Base-by-base conservation (phyloP, 768 basidiomycete species). In the Phanerochaete sordida region DNA sequence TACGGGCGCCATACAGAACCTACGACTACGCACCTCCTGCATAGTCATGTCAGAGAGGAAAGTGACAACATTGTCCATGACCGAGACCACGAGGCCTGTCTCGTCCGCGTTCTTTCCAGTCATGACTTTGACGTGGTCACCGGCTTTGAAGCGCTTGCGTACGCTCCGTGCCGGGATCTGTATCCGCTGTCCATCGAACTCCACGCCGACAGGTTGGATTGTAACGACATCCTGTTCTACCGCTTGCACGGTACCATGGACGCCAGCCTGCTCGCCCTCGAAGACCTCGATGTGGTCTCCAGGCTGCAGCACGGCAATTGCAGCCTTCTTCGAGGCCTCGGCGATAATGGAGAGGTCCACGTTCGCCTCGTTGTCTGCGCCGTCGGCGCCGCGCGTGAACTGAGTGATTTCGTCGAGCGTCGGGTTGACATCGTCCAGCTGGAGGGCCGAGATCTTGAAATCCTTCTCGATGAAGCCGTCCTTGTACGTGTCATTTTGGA, bases 91-190 rank as follows among this genome's bases (percentile, higher is more conserved):
- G 66, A 98, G 81, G 77, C 97, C 97, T 2, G 95, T 95, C 73
- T 97, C 95, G 68, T 97, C 93, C 8, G 86, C 84, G 69, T 98
- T 97, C 73, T 94, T 88, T 24, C 97, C 97, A 16, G 87, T 82
- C 87, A 98, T 94, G 59, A 98, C 96, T 76, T 98, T 98, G 74
- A 99, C 94, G 68, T 99, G 97, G 74, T 98, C 96, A 69, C 97
- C 97, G 57, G 94, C 83, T 71, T 93, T 95, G 81, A 99, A 98
- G 46, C 89, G 81, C 76, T 99, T 99, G 67, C 95, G 81, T 2
- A 98, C 95, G 70, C 90, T 90, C 57, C 91, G 80, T 0, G 93
- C 91, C 11, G 91, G 88, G 8, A 95, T 81, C 60, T 95, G 92
- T 57, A 95, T 83, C 70, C 88, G 87, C 70, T 93, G 90, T 0